Conservation (phyloP, 2,329 filamentous ascomycete genomes). For the Neofusicoccum cordaticola region DNA sequence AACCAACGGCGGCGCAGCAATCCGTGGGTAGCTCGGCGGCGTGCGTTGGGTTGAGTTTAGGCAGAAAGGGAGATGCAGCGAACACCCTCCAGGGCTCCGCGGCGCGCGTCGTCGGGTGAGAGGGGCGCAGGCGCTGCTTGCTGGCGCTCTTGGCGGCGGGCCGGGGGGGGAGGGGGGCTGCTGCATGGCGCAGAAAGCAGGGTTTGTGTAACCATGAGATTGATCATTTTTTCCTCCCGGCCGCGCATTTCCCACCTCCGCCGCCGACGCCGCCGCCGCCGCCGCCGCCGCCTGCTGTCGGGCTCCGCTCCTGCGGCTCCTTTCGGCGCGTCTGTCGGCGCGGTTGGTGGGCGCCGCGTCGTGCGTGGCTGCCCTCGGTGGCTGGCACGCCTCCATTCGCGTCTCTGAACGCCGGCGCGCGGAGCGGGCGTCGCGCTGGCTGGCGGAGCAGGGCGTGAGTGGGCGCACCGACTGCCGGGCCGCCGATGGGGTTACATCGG, state of each 20-base stretch:
- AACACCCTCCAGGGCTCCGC: neutral
- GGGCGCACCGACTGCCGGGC: neutral
- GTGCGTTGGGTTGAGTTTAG: neutral
- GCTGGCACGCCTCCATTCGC: neutral
- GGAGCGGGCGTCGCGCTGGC: constrained; percentile 1
- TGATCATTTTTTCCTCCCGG: neutral
- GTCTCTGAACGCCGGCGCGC: constrained; percentile 8
- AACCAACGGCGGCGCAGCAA: neutral
- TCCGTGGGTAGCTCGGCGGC: neutral
- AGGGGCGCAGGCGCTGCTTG: neutral
- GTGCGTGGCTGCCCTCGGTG: neutral
- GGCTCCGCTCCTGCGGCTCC: neutral
- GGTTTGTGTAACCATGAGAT: constrained; percentile 15
- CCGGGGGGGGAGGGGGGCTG: neutral
- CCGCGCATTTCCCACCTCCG: neutral
- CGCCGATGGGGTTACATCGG: constrained; percentile 11
- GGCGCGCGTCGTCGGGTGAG: neutral
- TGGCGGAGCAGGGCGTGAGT: neutral
- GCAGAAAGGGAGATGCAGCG: neutral
- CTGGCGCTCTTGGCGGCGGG: constrained; percentile 1
- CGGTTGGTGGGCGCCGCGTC: neutral
- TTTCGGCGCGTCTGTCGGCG: constrained; percentile 3
- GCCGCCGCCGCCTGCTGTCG: neutral
- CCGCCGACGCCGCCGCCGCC: neutral
- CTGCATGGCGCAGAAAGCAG: constrained; percentile 9